Conservation (phyloP, 495 filamentous ascomycete species). For the Cercophora samala region DNA sequence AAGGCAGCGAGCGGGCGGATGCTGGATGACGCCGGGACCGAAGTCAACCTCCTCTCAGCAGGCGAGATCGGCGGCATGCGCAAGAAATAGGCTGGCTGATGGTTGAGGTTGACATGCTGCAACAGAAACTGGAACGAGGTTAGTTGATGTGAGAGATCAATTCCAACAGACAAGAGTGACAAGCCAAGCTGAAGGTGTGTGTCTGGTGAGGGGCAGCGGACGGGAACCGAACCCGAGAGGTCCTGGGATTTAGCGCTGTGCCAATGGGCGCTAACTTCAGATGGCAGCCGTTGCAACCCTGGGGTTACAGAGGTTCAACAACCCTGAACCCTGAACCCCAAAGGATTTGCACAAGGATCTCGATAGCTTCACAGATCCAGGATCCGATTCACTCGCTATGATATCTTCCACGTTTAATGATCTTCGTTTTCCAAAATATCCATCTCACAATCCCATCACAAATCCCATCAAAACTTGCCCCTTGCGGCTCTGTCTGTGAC, state of each 20-base stretch:
- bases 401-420: neutral
- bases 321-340: neutral
- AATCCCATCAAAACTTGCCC: neutral
- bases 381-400: neutral
- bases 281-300: neutral
- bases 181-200: neutral
- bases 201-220: neutral
- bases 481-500: neutral
- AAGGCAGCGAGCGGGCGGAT: neutral
- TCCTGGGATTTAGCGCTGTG: neutral
- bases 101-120: neutral
- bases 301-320: neutral
- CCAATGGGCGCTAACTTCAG: neutral
- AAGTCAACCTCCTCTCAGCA: neutral
- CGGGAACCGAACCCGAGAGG: neutral
- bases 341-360: neutral
- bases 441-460: neutral
- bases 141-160: neutral
- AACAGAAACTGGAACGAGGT: neutral
- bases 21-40: neutral
- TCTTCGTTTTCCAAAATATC: neutral
- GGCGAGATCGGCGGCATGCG: neutral
- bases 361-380: neutral
- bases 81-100: neutral
- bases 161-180: neutral